phyloP scores from a whole-genome alignment of 2,329 filamentous ascomycete species.

The Tolypocladium endophyticum region DNA sequence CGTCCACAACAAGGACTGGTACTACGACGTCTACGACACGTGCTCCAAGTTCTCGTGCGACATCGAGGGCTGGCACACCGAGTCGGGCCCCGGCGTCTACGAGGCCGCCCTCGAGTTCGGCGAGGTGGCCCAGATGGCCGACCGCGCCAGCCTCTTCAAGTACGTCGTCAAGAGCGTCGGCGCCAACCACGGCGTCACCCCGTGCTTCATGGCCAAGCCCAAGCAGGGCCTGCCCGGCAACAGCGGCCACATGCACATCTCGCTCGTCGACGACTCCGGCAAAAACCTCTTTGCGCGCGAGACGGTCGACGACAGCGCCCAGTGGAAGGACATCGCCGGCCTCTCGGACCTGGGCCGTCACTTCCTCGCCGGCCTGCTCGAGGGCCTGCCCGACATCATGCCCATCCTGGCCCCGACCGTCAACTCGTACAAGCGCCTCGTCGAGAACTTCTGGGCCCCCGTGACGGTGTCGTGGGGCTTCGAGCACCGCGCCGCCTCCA shows the following conservation, averaged over 20 bases:
- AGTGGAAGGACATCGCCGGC: constrained; percentile 64
- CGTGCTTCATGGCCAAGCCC: constrained; percentile 98
- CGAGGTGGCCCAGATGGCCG: constrained; percentile 81
- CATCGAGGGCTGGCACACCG: constrained; percentile 93
- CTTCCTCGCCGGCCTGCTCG: constrained; percentile 83
- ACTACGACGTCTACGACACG: constrained; percentile 75
- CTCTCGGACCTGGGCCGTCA: constrained; percentile 84
- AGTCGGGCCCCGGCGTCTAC: constrained; percentile 87
- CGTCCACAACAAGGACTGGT: constrained; percentile 85
- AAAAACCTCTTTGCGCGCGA: constrained; percentile 77
- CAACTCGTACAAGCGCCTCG: constrained; percentile 95
- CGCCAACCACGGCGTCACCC: constrained; percentile 80
- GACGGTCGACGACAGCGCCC: constrained; percentile 57
- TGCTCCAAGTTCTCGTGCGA: constrained; percentile 69
- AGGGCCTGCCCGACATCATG: constrained; percentile 91
- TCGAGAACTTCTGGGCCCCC: constrained; percentile 98
- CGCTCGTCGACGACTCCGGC: constrained; percentile 67
- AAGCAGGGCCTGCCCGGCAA: constrained; percentile 85
- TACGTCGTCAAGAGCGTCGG: constrained; percentile 85
- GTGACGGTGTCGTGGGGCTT: constrained; percentile 96
- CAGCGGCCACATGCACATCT: constrained; percentile 92
- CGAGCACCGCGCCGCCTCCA: constrained; percentile 86
- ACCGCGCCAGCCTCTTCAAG: constrained; percentile 89
- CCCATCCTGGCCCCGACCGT: constrained; percentile 87
- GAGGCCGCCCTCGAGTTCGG: constrained; percentile 91